Base-by-base conservation (phyloP, 1,139 yeast species). In the Scheffersomyces illinoinensis region DNA sequence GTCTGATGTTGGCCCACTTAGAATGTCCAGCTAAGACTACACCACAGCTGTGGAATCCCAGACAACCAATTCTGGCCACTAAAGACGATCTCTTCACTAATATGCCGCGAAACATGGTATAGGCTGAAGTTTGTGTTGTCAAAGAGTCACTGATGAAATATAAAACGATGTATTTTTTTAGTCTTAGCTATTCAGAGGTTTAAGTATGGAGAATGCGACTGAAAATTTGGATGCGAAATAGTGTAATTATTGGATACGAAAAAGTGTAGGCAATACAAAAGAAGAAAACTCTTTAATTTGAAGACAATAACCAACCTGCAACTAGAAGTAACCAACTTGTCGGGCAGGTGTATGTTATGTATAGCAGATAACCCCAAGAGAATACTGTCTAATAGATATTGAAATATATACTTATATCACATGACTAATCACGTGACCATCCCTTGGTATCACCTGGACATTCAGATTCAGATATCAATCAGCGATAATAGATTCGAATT, bases 1-100 rank as follows among this genome's bases (percentile, higher is more conserved):
- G 98, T 69, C 93, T 89, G 64, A 95, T 95, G 57, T 91, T 92
- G 53, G 96, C 91, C 99, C 99, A 95, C 74, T 93, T 95, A 52
- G 91, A 89, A 73, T 95, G 99, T 0, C 99, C 97, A 0, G 89
- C 86, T 7, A 63, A 57, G 5, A 57, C 39, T 0, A 55, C 6
- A 1, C 60, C 8, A 23, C 64, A 54, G 18, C 66, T 56, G 52
- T 70, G 70, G 52, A 75, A 62, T 33, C 10, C 17, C 17, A 10
- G 43, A 33, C 17, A 33, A 12, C 5, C 10, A 12, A 33, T 12
- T 33, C 5, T 33, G 5, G 43, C 10, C 2, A 33, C 14, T 7
- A 17, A 17, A 33, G 43, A 33, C 43, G 17, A 33, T 33, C 43
- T 33, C 17, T 33, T 33, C 17, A 33, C 43, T 4, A 33, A 33